Conservation (phyloP, 2,329 filamentous ascomycete genomes). For the Neonectria sp. region DNA sequence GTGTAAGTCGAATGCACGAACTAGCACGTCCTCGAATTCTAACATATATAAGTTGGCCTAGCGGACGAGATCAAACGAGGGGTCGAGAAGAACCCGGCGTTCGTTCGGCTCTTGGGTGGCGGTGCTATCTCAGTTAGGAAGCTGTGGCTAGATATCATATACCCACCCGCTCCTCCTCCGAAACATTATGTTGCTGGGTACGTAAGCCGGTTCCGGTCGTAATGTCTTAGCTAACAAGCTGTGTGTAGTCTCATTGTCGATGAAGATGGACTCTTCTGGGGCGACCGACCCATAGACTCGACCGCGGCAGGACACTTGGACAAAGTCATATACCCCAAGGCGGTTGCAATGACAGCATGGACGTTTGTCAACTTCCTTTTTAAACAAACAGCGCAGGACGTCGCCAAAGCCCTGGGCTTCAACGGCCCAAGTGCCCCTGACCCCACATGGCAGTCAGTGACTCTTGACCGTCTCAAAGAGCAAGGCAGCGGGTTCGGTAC, state of each 20-base stretch:
- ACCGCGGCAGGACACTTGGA: conserved; percentile 60
- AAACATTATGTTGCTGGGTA: conserved; percentile 74
- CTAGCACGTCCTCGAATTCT: conserved; percentile 20
- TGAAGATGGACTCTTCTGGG: conserved; percentile 64
- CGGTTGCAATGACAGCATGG: conserved; percentile 66
- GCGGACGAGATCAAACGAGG: conserved; percentile 53
- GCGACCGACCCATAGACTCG: conserved; percentile 64
- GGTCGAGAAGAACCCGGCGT: conserved; percentile 58
- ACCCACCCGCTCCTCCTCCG: conserved; percentile 71
- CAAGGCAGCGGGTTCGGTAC: conserved; percentile 41
- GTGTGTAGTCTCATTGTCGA: conserved; percentile 63
- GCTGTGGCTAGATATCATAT: conserved; percentile 74
- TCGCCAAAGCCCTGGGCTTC: conserved; percentile 64
- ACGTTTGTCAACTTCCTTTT: conserved; percentile 65
- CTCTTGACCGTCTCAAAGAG: conserved; percentile 49
- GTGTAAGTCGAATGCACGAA: conserved; percentile 53
- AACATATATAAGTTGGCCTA: conserved; percentile 47
- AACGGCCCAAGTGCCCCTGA: conserved; percentile 44
- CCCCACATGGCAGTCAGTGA: conserved; percentile 52
- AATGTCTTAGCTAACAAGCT: conserved; percentile 39
- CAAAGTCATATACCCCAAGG: conserved; percentile 68
- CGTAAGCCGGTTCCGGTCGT: conserved; percentile 32
- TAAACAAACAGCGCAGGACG: conserved; percentile 59
- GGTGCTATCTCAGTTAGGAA: conserved; percentile 64
- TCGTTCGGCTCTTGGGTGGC: conserved; percentile 62